Evolutionary conservation across 2,329 filamentous ascomycete species (phyloP).

Genomic region (Talaromyces sp.): DNA sequence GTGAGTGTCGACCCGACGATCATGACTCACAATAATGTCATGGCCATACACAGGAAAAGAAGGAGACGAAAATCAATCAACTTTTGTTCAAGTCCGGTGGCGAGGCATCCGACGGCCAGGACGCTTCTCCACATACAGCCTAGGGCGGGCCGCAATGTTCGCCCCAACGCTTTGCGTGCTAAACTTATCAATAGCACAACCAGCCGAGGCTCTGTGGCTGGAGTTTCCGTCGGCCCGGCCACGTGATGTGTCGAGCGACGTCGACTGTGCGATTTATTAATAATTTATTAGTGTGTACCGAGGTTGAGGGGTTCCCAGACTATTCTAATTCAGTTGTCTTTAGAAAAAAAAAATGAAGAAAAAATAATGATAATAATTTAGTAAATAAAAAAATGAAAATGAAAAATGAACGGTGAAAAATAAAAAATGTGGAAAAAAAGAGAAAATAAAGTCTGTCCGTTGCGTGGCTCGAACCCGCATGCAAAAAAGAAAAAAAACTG

Average conservation of each 20-base stretch:
- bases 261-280: neutral
- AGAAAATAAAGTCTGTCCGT: neutral
- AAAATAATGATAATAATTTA: neutral
- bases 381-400: neutral
- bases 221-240: neutral
- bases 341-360: too few species aligned
- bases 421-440: neutral
- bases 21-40: neutral
- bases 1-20: neutral
- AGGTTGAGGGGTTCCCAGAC: neutral
- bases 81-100: neutral
- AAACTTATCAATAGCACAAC: neutral
- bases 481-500: slow-evolving; percentile 52
- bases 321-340: neutral
- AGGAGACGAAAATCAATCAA: too few species aligned
- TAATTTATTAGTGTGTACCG: neutral
- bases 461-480: neutral
- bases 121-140: neutral
- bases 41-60: too few species aligned
- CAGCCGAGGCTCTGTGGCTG: neutral
- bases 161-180: neutral
- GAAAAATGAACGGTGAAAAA: neutral
- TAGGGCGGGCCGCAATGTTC: neutral
- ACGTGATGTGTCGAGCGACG: neutral
- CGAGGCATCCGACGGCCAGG: neutral